These are phyloP conservation scores for Erythrophleum fordii DNA, from an alignment of 306 rosid genomes.

Conservation along the genomic window DNA sequence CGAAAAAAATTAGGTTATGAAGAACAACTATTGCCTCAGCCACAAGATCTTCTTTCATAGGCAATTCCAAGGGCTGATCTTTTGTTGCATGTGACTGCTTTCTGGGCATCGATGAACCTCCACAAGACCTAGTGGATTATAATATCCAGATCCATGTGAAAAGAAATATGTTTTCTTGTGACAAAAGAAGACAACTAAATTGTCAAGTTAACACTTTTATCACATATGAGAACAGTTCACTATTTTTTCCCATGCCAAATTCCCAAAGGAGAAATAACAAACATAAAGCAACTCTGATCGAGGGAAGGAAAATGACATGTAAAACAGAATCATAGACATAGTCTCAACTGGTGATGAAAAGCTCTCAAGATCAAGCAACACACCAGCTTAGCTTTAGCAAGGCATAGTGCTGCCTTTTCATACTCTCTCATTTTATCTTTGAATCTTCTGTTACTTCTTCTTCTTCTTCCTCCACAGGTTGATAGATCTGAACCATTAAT, in stretches of 20 bases:
- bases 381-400: conserved; percentile 80
- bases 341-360: conserved; percentile 16
- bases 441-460: conserved; percentile 56
- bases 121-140: conserved; percentile 66
- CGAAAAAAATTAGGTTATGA: conserved; percentile 12
- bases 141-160: conserved; percentile 24
- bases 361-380: conserved; percentile 43
- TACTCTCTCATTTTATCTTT: conserved; percentile 69
- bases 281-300: neutral
- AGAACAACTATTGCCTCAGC: conserved; percentile 68
- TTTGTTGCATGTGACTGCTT: conserved; percentile 62
- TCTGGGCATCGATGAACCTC: conserved; percentile 60
- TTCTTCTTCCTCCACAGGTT: conserved; percentile 46
- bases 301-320: neutral
- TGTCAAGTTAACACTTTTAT: conserved; percentile 22
- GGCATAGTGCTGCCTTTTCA: conserved; percentile 73
- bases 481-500: conserved; percentile 61
- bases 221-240: neutral
- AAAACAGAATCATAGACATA: neutral
- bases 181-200: conserved; percentile 31
- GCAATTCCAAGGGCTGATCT: conserved; percentile 84
- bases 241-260: neutral
- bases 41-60: conserved; percentile 65
- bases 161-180: conserved; percentile 11
- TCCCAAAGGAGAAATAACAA: neutral